Base-by-base conservation (phyloP, 768 basidiomycete genomes). In the Macrolepiota dolichaula region DNA sequence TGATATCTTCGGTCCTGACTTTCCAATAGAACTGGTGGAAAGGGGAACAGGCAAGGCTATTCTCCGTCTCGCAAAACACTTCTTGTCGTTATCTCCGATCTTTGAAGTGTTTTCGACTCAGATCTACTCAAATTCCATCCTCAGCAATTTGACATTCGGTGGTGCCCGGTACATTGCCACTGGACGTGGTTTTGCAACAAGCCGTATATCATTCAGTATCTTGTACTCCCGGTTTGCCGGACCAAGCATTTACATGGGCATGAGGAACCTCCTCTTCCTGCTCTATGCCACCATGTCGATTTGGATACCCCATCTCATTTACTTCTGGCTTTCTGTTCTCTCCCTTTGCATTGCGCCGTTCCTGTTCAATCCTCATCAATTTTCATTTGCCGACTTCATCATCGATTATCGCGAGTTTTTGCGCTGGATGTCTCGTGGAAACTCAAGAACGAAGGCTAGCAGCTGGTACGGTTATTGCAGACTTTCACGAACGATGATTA, bases 401-500 rank as follows among this genome's bases (percentile, higher is more conserved):
- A 94, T 98, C 72, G 97, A 99, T 76, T 98, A 98, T 73, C 89
- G 97, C 59, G 97, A 99, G 72, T 98, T 96, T 81, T 74, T 99
- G 51, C 88, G 97, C 51, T 99, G 97, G 97, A 98, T 99, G 96
- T 97, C 94, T 10, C 86, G 97, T 60, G 97, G 97, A 59, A 99
- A 98, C 76, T 97, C 97, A 51, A 81, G 94, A 68, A 90, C 93
- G 15, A 96, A 98, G 71, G 91, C 92, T 53, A 98, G 96, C 77
- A 96, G 93, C 65, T 99, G 97, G 97, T 96, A 98, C 72, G 97
- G 97, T 1, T 99, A 98, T 76, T 99, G 97, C 73, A 93, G 97
- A 67, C 84, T 98, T 61, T 96, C 94, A 38, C 79, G 97, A 64
- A 99, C 97, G 9, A 91, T 92, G 86, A 97, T 98, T 66, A 98